Conservation (phyloP, 768 basidiomycete species). For the Mycena belliarum region DNA sequence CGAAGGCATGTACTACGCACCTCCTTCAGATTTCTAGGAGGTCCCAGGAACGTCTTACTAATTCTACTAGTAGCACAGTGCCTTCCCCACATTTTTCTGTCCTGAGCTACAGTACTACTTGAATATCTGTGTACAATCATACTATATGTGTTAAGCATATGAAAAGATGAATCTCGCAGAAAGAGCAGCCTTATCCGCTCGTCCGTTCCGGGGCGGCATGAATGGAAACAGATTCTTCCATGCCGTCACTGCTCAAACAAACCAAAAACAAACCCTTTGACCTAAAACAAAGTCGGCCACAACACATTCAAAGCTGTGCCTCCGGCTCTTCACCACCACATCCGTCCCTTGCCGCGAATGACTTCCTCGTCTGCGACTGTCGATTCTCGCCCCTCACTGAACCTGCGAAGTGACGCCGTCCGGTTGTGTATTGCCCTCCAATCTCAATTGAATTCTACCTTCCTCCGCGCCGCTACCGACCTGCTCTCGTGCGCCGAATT, state of each 20-base stretch:
- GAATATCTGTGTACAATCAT: no score
- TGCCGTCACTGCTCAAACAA: slow-evolving; percentile 1
- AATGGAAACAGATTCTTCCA: not conserved
- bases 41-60: no score
- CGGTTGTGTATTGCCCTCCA: slow-evolving; percentile 19
- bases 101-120: no score
- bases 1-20: no score
- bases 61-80: no score
- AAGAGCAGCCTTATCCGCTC: no score
- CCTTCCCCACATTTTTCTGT: no score
- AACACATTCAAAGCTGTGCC: slow-evolving; percentile 15
- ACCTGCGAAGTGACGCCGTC: slow-evolving; percentile 10
- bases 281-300: not conserved
- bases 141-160: no score
- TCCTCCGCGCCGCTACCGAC: slow-evolving; percentile 9
- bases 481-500: slow-evolving; percentile 13
- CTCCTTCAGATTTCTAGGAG: no score
- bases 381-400: not conserved
- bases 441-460: slow-evolving; percentile 4
- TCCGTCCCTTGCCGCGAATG: slow-evolving; percentile 7
- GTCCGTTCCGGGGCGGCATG: not conserved
- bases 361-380: not conserved
- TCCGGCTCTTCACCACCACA: slow-evolving; percentile 8
- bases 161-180: no score
- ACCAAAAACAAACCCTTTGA: not conserved